A percentile compares a stretch with the other conserved stretches of the same genome.
phyloP scores from a whole-genome alignment of 2,329 filamentous ascomycete species.

The Penicillium sp. region DNA sequence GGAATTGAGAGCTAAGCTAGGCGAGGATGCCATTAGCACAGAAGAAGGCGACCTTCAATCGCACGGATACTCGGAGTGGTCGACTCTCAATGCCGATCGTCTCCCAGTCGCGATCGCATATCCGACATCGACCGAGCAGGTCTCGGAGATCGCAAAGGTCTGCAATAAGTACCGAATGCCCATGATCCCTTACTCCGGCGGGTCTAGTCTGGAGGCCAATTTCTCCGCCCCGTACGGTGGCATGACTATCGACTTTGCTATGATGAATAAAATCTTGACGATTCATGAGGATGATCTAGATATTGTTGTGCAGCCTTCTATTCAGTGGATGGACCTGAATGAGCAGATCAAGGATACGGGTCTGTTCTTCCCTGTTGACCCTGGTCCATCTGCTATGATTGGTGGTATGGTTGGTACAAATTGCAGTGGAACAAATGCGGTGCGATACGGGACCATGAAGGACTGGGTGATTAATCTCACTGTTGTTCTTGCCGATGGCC shows the following conservation, averaged over 20 bases:
- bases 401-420: slow-evolving; percentile 66
- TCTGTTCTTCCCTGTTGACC: slow-evolving; percentile 89
- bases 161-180: slow-evolving; percentile 79
- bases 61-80: slow-evolving; percentile 72
- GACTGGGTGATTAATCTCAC: slow-evolving; percentile 72
- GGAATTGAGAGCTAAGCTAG: slow-evolving; percentile 54
- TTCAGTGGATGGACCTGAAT: slow-evolving; percentile 91
- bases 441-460: slow-evolving; percentile 71
- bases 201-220: slow-evolving; percentile 83
- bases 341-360: slow-evolving; percentile 69
- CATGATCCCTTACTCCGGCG: slow-evolving; percentile 83
- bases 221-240: slow-evolving; percentile 85
- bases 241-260: slow-evolving; percentile 83
- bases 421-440: slow-evolving; percentile 53
- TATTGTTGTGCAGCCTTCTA: slow-evolving; percentile 83
- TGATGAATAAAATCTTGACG: slow-evolving; percentile 79
- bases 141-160: slow-evolving; percentile 64
- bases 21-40: slow-evolving; percentile 61
- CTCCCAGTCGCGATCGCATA: slow-evolving; percentile 66
- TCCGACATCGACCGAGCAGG: slow-evolving; percentile 63
- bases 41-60: slow-evolving; percentile 63
- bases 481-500: slow-evolving; percentile 68
- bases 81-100: slow-evolving; percentile 63
- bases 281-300: slow-evolving; percentile 89
- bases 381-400: slow-evolving; percentile 63